Conservation (phyloP, 352 stramenopile genomes). For the Phytophthora brassicae region DNA sequence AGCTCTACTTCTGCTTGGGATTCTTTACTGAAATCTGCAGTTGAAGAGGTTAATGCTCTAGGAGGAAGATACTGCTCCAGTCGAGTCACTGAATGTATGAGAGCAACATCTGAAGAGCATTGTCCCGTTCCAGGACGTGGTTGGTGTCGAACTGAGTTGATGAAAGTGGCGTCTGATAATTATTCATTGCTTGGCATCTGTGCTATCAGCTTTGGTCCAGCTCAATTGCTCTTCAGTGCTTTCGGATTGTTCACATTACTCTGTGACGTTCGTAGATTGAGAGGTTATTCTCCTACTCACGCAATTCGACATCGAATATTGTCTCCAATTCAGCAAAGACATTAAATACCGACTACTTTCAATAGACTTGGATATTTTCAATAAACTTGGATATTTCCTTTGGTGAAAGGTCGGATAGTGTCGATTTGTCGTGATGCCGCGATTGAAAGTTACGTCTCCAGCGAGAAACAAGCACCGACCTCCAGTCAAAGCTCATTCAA, state of each 20-base stretch:
- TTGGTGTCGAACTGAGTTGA: conserved; percentile 58
- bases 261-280: conserved; percentile 56
- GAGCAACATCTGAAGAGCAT: conserved; percentile 24
- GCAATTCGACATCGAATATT: conserved; percentile 37
- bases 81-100: conserved; percentile 16
- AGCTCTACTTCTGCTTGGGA: conserved; percentile 35
- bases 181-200: conserved; percentile 51
- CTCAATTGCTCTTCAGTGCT: conserved; percentile 47
- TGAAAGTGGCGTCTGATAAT: conserved; percentile 45
- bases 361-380: conserved; percentile 5
- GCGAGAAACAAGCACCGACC: conserved; percentile 5
- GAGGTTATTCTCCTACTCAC: conserved; percentile 34
- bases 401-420: conserved; percentile 25
- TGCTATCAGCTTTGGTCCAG: conserved; percentile 40
- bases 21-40: conserved; percentile 27
- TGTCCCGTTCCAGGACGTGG: conserved; percentile 39
- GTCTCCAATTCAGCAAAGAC: conserved; percentile 26
- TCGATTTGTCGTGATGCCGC: conserved; percentile 14
- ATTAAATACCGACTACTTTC: neutral
- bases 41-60: conserved; percentile 43
- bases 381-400: too few relatives aligned
- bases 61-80: conserved; percentile 43
- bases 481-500: neutral
- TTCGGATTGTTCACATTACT: conserved; percentile 63
- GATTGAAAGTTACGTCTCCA: neutral